phyloP scores from a whole-genome alignment of 2,329 filamentous ascomycete genomes.

The Aspergillus awamori region DNA sequence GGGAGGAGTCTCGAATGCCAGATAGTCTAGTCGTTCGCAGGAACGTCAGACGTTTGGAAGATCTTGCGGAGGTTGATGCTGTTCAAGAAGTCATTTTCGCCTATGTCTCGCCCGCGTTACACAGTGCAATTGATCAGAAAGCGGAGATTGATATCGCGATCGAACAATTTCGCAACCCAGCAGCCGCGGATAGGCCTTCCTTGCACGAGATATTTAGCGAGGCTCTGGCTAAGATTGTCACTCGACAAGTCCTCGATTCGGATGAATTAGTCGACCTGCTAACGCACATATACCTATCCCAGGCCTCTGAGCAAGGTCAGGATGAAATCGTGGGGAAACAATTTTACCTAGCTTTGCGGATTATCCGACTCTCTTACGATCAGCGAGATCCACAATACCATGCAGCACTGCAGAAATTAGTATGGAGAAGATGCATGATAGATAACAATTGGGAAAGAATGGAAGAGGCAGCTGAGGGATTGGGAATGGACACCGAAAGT shows the following conservation, averaged over 20 bases:
- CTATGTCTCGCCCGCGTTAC: constrained; percentile 69
- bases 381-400: constrained; percentile 47
- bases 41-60: constrained; percentile 59
- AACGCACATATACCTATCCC: constrained; percentile 70
- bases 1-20: constrained; percentile 33
- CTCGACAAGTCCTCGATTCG: constrained; percentile 66
- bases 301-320: constrained; percentile 50
- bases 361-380: constrained; percentile 57
- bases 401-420: constrained; percentile 43
- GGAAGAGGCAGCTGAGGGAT: constrained; percentile 75
- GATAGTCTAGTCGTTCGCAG: constrained; percentile 45
- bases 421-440: constrained; percentile 87
- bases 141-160: constrained; percentile 77
- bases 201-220: constrained; percentile 73
- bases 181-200: constrained; percentile 62
- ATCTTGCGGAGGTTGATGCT: constrained; percentile 67
- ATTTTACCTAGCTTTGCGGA: constrained; percentile 73
- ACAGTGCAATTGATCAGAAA: constrained; percentile 74
- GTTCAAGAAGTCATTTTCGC: constrained; percentile 79
- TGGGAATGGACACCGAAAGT: constrained; percentile 68
- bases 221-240: constrained; percentile 69
- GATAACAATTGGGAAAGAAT: constrained; percentile 82
- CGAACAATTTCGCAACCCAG: constrained; percentile 62
- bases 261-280: constrained; percentile 65
- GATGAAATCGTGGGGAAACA: constrained; percentile 58